Base-by-base conservation (phyloP, 2,329 filamentous ascomycete genomes). In the Epicoccum nigrum region DNA sequence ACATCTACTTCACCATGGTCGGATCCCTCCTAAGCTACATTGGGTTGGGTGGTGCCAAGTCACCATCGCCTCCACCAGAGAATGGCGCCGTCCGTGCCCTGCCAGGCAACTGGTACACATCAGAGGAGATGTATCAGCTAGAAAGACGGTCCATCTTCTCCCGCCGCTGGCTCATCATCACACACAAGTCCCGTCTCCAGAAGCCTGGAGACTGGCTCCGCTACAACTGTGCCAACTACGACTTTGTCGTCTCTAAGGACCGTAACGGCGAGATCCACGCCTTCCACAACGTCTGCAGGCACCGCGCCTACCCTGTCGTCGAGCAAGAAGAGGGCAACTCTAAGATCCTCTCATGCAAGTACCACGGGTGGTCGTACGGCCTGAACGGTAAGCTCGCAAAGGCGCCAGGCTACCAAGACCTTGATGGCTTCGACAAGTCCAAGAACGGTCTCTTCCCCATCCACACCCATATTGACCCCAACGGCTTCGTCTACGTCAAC, bases 121-220 rank as follows among this genome's bases (percentile, higher is more conserved):
- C 74, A 23, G 69, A 69, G 11, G 72, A 76, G 20, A 68, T 77
- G 34, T 81, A 78, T 48, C 70, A 76, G 27, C 68, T 82, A 4
- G 79, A 82, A 60, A 71, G 73, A 43, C 75, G 80, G 25, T 77
- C 78, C 1, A 74, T 82, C 21, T 80, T 81, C 62, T 84, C 82
- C 31, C 76, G 76, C 58, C 79, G 79, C 60, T 84, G 81, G 82
- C 75, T 81, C 28, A 76, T 83, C 34, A 77, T 79, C 20, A 84
- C 82, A 45, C 77, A 85, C 75, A 73, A 78, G 58, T 72, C 73
- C 46, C 76, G 81, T 48, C 71, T 84, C 33, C 65, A 67, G 50
- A 79, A 83, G 40, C 60, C 75, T 6, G 84, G 84, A 4, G 81
- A 85, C 63, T 87, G 81, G 70, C 74, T 84, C 21, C 77, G 79